Evolutionary conservation across 139 green algal genomes (phyloP), one percentile per base, ranked within the genome.

Genomic region (Chlorella sp.): DNA sequence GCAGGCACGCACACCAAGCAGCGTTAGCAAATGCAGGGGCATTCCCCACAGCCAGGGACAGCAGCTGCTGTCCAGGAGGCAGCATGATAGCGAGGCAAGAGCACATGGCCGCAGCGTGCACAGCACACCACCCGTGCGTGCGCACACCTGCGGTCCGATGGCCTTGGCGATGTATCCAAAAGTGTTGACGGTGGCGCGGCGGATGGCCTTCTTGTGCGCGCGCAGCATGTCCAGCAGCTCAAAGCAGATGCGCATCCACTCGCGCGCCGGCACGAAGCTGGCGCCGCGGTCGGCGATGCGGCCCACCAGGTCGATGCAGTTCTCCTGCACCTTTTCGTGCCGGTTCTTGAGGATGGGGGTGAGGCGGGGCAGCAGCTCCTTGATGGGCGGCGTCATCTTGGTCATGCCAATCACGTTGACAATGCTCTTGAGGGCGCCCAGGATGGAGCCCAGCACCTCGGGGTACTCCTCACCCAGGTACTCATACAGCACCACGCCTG

Each of bases 241-340:
- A 64, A 99, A 99, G 89, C 96, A 99, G 85, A 99, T 98, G 76
- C 96, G 93, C 95, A 99, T 99, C 96, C 96, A 99, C 85, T 99
- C 96, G 42, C 93, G 84, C 0, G 96, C 92, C n/a, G 96, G 93
- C 62, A 99, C 95, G 70, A 90, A 95, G 36, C 29, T 62, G 27
- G 74, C 74, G 34, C 67, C 67, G 3, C 50, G 79, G 85, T 99
- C 95, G 1, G 96, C 96, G 70, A 99, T 98, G 73, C 94, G 91
- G 3, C 96, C 96, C 27, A 99, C 94, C 32, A 99, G 83, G 83
- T 98, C 92, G 62, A 99, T 97, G 81, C 87, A 96, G 76, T 98
- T 97, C 84, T 98, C 94, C 79, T 98, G 93, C 74, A 98, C 89
- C 78, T 91, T 90, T 50, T 94, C 89, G 66, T 94, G 89, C 77